These are phyloP conservation scores for Picochlorum sp. DNA, from an alignment of 139 green algal genomes.

Conservation along the genomic window DNA sequence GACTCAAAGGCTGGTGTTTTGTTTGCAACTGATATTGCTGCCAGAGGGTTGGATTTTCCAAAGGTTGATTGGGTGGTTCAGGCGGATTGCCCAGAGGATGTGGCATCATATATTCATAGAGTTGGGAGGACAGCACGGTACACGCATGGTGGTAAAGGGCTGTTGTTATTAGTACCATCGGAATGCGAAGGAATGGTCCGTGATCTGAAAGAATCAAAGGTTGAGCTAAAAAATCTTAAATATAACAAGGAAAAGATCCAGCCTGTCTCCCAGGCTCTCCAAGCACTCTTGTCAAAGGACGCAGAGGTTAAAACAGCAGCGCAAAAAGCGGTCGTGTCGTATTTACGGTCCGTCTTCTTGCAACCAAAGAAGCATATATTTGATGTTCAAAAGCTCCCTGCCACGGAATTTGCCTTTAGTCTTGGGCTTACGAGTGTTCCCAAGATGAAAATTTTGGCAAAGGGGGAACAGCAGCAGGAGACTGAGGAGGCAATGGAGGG, in stretches of 20 bases:
- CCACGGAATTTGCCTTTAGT: slow-evolving; percentile 62
- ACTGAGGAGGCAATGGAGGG: slow-evolving; percentile 13
- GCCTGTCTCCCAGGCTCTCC: slow-evolving; percentile 57
- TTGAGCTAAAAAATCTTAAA: slow-evolving; percentile 70
- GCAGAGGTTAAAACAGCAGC: slow-evolving; percentile 81
- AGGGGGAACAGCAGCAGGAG: background rate
- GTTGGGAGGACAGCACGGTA: slow-evolving; percentile 78
- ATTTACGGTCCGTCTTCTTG: slow-evolving; percentile 82
- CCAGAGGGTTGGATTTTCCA: slow-evolving; percentile 91
- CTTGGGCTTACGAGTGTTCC: slow-evolving; percentile 74
- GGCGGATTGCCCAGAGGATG: slow-evolving; percentile 91
- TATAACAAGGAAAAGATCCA: slow-evolving; percentile 75
- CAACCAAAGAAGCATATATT: slow-evolving; percentile 74
- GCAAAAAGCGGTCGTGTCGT: slow-evolving; percentile 76
- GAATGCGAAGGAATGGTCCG: slow-evolving; percentile 57
- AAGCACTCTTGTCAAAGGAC: slow-evolving; percentile 78
- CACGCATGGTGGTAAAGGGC: slow-evolving; percentile 42
- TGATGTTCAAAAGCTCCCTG: slow-evolving; percentile 60
- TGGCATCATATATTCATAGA: slow-evolving; percentile 89
- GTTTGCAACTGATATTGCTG: slow-evolving; percentile 96
- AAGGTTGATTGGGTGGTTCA: slow-evolving; percentile 98
- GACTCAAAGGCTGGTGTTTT: slow-evolving; percentile 70
- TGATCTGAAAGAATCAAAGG: slow-evolving; percentile 60
- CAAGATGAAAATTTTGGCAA: slow-evolving; percentile 74
- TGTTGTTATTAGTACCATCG: slow-evolving; percentile 70